Percentiles rank a stretch among this genome's conserved stretches.
Evolutionary conservation across 495 filamentous ascomycete species (phyloP).

Genomic region (Aspergillus steynii): DNA sequence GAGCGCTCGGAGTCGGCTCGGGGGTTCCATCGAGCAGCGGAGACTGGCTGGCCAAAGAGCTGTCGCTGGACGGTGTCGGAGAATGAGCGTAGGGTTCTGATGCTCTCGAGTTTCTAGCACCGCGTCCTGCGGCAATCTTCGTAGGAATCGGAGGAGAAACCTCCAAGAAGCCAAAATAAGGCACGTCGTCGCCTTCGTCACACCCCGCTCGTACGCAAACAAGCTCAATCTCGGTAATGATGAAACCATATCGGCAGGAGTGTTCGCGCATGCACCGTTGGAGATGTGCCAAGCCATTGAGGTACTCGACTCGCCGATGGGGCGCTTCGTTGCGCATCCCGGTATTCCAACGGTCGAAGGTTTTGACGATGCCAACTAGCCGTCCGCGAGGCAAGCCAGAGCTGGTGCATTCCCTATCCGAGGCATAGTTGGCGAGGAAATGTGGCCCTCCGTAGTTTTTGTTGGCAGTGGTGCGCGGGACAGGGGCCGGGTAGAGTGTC

Average conservation of each 20-base stretch:
- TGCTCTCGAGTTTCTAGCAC: not conserved
- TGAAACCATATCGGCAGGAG: slow-evolving; percentile 89
- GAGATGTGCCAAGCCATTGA: slow-evolving; percentile 77
- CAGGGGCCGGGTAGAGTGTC: slow-evolving; percentile 56
- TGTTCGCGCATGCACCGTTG: slow-evolving; percentile 91
- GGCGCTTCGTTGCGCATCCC: slow-evolving; percentile 84
- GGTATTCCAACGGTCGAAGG: slow-evolving; percentile 90
- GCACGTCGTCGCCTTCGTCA: slow-evolving; percentile 62
- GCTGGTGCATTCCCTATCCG: slow-evolving; percentile 70
- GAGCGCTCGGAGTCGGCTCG: slow-evolving; percentile 14
- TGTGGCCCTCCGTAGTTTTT: slow-evolving; percentile 56
- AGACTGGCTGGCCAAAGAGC: slow-evolving; percentile 22
- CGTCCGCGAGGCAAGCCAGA: slow-evolving; percentile 72
- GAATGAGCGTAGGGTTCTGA: slow-evolving; percentile 16
- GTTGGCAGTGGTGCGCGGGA: slow-evolving; percentile 51
- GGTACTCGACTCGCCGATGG: slow-evolving; percentile 78
- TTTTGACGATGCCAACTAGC: slow-evolving; percentile 84
- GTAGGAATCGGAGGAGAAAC: slow-evolving; percentile 62
- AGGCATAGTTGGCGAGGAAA: slow-evolving; percentile 69
- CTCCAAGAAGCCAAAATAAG: slow-evolving; percentile 84
- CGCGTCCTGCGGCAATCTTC: slow-evolving; percentile 33
- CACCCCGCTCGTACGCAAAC: slow-evolving; percentile 80
- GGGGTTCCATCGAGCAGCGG: slow-evolving; percentile 20
- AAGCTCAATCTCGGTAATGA: slow-evolving; percentile 92
- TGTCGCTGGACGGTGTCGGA: slow-evolving; percentile 23